Evolutionary conservation across 208 protist species (phyloP).

Genomic region (Acanthamoeba royreba): DNA sequence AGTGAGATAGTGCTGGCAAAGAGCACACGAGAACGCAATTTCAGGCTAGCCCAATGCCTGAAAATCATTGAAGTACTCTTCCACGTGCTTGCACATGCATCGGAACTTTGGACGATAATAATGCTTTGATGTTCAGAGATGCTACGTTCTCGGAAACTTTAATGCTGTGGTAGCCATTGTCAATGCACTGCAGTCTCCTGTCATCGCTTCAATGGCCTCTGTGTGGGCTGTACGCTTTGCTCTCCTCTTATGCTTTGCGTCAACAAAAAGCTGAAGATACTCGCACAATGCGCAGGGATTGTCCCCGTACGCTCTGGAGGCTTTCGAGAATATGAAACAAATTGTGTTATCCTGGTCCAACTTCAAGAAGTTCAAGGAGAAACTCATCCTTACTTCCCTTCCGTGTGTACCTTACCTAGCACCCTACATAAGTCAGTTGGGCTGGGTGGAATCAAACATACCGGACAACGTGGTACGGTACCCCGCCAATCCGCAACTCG

Average conservation of each 20-base stretch:
- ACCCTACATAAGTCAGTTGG: neutral
- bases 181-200: neutral
- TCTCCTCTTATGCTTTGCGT: neutral
- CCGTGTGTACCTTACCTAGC: neutral
- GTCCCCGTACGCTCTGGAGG: neutral
- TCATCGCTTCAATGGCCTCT: neutral
- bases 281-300: neutral
- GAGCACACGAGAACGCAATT: neutral
- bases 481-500: neutral
- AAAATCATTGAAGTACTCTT: neutral
- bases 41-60: neutral
- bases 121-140: neutral
- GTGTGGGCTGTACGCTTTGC: neutral
- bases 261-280: too few relatives aligned
- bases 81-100: neutral
- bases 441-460: neutral
- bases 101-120: too few relatives aligned
- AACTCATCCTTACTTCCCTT: neutral
- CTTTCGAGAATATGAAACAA: neutral
- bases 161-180: neutral
- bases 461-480: neutral
- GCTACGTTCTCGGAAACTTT: neutral
- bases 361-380: neutral
- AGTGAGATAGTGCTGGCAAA: neutral
- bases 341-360: neutral